Percentiles rank a stretch among this genome's conserved stretches.
These are phyloP conservation scores for Phytophthora cactorum DNA, from an alignment of 352 stramenopile genomes.

Conservation along the genomic window DNA sequence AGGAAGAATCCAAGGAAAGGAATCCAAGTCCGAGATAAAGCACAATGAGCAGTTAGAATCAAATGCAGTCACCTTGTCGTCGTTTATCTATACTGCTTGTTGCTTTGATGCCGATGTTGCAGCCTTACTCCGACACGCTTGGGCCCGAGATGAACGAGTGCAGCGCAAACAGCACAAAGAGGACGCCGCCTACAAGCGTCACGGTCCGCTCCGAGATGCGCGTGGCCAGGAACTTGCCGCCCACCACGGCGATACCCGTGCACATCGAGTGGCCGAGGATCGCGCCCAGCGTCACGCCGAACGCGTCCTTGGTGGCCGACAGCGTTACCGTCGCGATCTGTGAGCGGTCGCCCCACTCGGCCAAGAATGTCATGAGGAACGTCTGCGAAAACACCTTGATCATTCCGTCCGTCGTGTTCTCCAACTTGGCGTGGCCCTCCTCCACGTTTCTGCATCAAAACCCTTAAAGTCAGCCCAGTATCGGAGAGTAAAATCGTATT, in stretches of 20 bases:
- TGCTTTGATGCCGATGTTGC: conserved; percentile 12
- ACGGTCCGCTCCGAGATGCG: conserved; percentile 98
- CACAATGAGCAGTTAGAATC: conserved; percentile 12
- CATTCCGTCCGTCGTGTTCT: conserved; percentile 59
- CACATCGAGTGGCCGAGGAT: conserved; percentile 98
- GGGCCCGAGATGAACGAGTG: conserved; percentile 95
- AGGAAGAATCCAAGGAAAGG: conserved; percentile 29
- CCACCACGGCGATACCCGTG: conserved; percentile 97
- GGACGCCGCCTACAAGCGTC: conserved; percentile 92
- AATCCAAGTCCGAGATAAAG: conserved; percentile 13
- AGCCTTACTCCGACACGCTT: conserved; percentile 33
- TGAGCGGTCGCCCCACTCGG: conserved; percentile 98
- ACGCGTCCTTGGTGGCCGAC: conserved; percentile 95
- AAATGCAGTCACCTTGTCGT: conserved; percentile 26
- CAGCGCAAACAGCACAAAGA: conserved; percentile 98
- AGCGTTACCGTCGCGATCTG: conserved; percentile 99
- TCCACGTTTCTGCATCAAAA: conserved; percentile 31
- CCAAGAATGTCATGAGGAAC: conserved; percentile 98
- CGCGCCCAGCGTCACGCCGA: conserved; percentile 95
- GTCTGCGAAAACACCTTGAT: conserved; percentile 93
- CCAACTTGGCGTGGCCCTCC: conserved; percentile 33
- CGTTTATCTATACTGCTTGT: conserved; percentile 37
- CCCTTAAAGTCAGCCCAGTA: neutral
- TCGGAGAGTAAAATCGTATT: neutral
- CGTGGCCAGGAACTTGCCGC: conserved; percentile 97